Conservation (phyloP, 169 alveolate genomes). For the Theileria equi region DNA sequence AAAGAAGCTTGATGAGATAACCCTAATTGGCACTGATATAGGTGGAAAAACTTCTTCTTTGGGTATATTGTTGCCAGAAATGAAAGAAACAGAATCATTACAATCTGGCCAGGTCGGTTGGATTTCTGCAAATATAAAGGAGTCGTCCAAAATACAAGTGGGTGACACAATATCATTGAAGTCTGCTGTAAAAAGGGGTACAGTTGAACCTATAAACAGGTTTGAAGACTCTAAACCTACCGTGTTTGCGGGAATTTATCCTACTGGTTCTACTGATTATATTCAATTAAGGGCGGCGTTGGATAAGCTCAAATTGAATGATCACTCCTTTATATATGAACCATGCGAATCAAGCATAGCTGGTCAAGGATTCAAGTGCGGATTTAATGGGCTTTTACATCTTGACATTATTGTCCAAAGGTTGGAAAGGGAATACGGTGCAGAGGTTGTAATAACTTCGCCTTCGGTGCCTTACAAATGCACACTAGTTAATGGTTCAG, state of each 20-base stretch:
- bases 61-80: constrained; percentile 70
- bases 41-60: constrained; percentile 61
- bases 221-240: constrained; percentile 78
- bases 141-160: constrained; percentile 76
- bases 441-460: constrained; percentile 84
- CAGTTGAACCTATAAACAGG: constrained; percentile 41
- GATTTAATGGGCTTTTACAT: constrained; percentile 92
- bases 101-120: constrained; percentile 67
- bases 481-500: constrained; percentile 33
- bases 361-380: constrained; percentile 93
- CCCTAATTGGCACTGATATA: constrained; percentile 57
- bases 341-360: constrained; percentile 84
- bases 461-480: constrained; percentile 82
- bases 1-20: constrained; percentile 65
- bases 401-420: constrained; percentile 90
- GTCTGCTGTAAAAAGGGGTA: constrained; percentile 29
- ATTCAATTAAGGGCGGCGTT: constrained; percentile 74
- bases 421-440: constrained; percentile 83
- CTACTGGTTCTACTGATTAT: constrained; percentile 76
- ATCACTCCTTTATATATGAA: constrained; percentile 82
- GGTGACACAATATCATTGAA: constrained; percentile 78
- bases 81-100: constrained; percentile 57
- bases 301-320: constrained; percentile 83
- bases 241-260: constrained; percentile 89
- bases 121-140: constrained; percentile 48